Conservation (phyloP, 1,139 yeast species). For the Kodamaea sp. region DNA sequence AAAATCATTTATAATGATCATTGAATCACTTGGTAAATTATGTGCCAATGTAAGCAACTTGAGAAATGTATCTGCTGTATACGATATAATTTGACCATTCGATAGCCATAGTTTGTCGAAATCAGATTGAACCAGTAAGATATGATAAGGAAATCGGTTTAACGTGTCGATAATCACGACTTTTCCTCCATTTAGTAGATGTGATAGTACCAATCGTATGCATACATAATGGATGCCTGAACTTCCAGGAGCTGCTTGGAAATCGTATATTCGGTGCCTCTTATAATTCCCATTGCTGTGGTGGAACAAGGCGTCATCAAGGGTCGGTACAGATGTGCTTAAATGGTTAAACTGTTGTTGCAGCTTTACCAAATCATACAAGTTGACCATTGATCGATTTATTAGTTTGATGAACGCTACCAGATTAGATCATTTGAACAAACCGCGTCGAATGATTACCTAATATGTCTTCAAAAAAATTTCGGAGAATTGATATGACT, state of each 20-base stretch:
- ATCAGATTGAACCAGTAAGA: conserved; percentile 17
- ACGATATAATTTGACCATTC: conserved; percentile 13
- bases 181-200: conserved; percentile 18
- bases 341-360: conserved; percentile 20
- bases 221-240: conserved; percentile 22
- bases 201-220: conserved; percentile 26
- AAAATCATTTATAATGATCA: conserved; percentile 31
- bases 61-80: conserved; percentile 28
- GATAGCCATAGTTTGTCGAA: conserved; percentile 20
- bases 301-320: conserved; percentile 22
- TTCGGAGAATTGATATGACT: not conserved
- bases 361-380: conserved; percentile 19
- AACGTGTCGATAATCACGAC: conserved; percentile 33
- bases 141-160: conserved; percentile 28
- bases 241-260: conserved; percentile 38
- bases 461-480: conserved; percentile 1
- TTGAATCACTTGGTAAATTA: conserved; percentile 8
- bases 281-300: conserved; percentile 12
- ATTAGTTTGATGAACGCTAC: too few relatives aligned
- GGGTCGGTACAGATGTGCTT: conserved; percentile 26
- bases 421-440: not conserved
- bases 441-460: not conserved
- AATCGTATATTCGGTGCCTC: conserved; percentile 27
- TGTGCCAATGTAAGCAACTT: conserved; percentile 20
- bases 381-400: conserved; percentile 19